These are phyloP conservation scores for Stenogyne calaminthoides DNA, from an alignment of 305 asterid genomes.

Conservation along the genomic window DNA sequence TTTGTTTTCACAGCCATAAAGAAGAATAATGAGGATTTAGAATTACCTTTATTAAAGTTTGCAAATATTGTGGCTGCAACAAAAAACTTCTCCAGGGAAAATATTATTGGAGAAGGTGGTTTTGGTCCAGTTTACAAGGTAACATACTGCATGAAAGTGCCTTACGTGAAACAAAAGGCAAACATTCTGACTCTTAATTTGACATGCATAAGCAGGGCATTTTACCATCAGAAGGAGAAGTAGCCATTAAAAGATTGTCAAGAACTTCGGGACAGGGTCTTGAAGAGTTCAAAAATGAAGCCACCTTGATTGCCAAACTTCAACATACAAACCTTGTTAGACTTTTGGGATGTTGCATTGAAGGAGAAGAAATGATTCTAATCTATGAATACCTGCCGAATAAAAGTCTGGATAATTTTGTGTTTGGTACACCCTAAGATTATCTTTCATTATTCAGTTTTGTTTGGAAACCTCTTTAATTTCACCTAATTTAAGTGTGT, in stretches of 20 bases:
- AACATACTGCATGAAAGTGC: not conserved
- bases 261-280: constrained; percentile 31
- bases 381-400: constrained; percentile 40
- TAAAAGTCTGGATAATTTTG: constrained; percentile 33
- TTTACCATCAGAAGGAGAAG: constrained; percentile 3
- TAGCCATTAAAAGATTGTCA: constrained; percentile 32
- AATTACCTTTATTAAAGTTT: constrained; percentile 27
- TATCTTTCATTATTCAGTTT: not conserved
- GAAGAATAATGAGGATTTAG: constrained; percentile 4
- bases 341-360: constrained; percentile 43
- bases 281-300: constrained; percentile 38
- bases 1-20: not conserved
- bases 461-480: no score
- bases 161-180: not conserved
- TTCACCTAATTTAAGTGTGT: not conserved
- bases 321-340: constrained; percentile 21
- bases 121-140: constrained; percentile 59
- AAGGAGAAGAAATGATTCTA: constrained; percentile 38
- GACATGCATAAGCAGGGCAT: constrained; percentile 23
- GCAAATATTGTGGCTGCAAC: constrained; percentile 35
- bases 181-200: not conserved
- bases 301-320: constrained; percentile 2
- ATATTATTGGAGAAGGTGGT: constrained; percentile 45
- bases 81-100: constrained; percentile 31
- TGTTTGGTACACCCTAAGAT: constrained; percentile 27